Conservation (phyloP, 164 flowering plant species). For the Warburgia ugandensis region DNA sequence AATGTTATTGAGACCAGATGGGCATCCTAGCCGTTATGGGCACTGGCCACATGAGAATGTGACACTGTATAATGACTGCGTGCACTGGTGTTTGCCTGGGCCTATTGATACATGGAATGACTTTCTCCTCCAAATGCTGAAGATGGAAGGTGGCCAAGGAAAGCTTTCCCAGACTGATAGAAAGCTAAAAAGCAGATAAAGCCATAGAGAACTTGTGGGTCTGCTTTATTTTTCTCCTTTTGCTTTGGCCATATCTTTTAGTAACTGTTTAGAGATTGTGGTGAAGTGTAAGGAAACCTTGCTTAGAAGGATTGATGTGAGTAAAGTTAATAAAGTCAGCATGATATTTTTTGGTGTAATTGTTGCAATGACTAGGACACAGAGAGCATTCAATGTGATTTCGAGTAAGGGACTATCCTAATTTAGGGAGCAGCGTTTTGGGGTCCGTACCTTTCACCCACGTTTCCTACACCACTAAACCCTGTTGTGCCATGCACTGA, state of each 20-base stretch:
- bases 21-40: constrained; percentile 35
- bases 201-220: neutral
- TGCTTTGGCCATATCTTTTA: no score
- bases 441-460: no score
- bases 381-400: no score
- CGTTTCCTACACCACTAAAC: no score
- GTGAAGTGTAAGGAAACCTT: neutral
- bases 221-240: neutral
- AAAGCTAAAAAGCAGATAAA: neutral
- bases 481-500: no score
- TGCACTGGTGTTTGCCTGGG: constrained; percentile 46
- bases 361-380: no score
- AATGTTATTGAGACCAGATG: constrained; percentile 32
- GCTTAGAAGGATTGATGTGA: neutral
- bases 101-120: constrained; percentile 38
- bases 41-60: constrained; percentile 24
- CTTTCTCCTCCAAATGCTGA: constrained; percentile 34
- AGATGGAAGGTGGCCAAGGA: constrained; percentile 11
- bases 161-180: neutral
- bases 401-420: no score
- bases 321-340: no score
- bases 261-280: no score
- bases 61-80: constrained; percentile 26
- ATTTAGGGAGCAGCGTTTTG: no score
- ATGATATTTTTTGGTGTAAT: no score